phyloP scores from a whole-genome alignment of 2,329 filamentous ascomycete species.

The Rhinocladiella similis region DNA sequence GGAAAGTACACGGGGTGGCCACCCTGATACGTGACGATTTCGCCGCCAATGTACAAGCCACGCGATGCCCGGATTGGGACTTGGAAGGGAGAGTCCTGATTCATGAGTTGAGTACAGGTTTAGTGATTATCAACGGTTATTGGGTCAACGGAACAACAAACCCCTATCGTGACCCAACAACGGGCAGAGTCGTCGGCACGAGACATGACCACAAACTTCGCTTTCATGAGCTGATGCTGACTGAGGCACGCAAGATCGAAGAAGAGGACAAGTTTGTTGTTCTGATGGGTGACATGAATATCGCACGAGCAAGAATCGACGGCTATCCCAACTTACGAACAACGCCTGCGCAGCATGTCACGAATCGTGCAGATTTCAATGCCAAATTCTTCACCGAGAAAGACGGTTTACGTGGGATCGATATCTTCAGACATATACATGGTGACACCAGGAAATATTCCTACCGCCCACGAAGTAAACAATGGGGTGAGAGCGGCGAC shows the following conservation, averaged over 20 bases:
- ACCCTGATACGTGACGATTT: constrained; percentile 51
- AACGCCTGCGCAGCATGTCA: constrained; percentile 48
- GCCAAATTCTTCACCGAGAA: constrained; percentile 45
- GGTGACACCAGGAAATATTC: constrained; percentile 48
- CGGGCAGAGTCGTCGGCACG: constrained; percentile 45
- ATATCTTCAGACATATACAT: constrained; percentile 51
- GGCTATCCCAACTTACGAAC: constrained; percentile 50
- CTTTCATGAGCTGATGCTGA: constrained; percentile 48
- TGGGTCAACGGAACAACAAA: constrained; percentile 54
- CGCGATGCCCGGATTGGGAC: constrained; percentile 52
- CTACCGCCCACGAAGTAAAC: constrained; percentile 46
- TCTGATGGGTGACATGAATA: constrained; percentile 55
- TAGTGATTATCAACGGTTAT: constrained; percentile 52
- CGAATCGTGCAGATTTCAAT: constrained; percentile 54
- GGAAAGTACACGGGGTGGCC: constrained; percentile 55
- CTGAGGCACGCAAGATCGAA: constrained; percentile 47
- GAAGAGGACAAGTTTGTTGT: constrained; percentile 45
- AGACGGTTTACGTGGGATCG: constrained; percentile 40
- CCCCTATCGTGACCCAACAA: constrained; percentile 38
- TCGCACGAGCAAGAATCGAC: constrained; percentile 46
- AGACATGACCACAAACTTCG: constrained; percentile 53
- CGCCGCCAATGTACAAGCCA: constrained; percentile 29
- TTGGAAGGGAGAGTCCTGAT: constrained; percentile 54
- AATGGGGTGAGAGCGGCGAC: constrained; percentile 55
- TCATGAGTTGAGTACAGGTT: constrained; percentile 17